Evolutionary conservation across 169 alveolate genomes (phyloP).

Genomic region (Neospora caninum): DNA sequence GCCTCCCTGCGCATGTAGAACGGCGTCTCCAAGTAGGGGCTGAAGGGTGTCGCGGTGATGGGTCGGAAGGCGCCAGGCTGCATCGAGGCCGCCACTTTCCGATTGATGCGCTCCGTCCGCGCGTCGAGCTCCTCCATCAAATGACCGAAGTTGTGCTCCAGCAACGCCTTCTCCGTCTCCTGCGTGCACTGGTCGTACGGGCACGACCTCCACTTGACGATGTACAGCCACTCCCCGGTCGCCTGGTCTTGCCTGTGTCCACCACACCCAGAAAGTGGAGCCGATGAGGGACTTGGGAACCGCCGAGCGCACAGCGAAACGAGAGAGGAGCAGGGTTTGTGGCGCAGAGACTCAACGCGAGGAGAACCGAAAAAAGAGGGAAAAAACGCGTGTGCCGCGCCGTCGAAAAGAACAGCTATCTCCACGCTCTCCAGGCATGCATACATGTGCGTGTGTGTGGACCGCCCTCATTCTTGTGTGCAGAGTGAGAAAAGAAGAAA

Average conservation of each 20-base stretch:
- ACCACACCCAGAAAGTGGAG: conserved; percentile 48
- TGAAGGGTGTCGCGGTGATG: conserved; percentile 85
- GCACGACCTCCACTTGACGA: conserved; percentile 91
- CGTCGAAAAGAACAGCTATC: too few species aligned
- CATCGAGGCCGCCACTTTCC: conserved; percentile 71
- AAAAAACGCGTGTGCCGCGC: too few species aligned
- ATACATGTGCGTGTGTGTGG: too few species aligned
- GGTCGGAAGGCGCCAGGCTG: conserved; percentile 85
- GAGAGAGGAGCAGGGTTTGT: too few species aligned
- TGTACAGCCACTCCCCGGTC: conserved; percentile 69
- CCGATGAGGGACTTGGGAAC: too few species aligned
- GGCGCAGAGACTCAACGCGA: too few species aligned
- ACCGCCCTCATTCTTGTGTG: too few species aligned
- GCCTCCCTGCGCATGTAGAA: conserved; percentile 77
- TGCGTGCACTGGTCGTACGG: conserved; percentile 92
- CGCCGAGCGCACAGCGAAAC: too few species aligned
- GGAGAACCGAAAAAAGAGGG: neutral
- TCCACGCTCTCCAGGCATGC: too few species aligned
- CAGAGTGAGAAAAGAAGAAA: too few species aligned
- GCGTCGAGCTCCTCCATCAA: conserved; percentile 81
- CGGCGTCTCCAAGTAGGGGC: conserved; percentile 90
- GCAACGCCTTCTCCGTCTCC: conserved; percentile 84
- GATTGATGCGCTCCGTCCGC: conserved; percentile 82
- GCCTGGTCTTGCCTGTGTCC: conserved; percentile 48
- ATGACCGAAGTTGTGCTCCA: conserved; percentile 82